Evolutionary conservation across 176 grass and related monocot species (phyloP).

Genomic region (Chloris gayana): DNA sequence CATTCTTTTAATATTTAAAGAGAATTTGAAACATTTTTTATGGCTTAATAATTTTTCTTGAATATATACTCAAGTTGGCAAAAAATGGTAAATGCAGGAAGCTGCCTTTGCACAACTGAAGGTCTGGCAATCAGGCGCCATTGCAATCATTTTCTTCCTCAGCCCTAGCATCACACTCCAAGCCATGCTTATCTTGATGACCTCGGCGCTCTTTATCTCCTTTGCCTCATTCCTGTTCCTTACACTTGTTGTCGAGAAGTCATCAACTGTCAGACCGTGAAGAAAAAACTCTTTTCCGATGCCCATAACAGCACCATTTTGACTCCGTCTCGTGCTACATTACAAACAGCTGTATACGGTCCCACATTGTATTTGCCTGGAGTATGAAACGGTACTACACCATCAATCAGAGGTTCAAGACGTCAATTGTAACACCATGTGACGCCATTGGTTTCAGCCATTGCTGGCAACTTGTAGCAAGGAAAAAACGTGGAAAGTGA

Average conservation of each 20-base stretch:
- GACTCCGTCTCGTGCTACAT: background rate
- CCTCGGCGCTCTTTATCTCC: slow-evolving; percentile 45
- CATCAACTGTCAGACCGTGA: slow-evolving; percentile 32
- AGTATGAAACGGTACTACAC: background rate
- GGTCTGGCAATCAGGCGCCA: slow-evolving; percentile 89
- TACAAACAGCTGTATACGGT: no score
- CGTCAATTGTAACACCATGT: background rate
- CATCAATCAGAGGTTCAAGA: background rate
- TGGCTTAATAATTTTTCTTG: background rate
- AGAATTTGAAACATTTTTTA: background rate
- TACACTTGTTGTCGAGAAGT: slow-evolving; percentile 52
- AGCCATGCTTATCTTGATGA: slow-evolving; percentile 74
- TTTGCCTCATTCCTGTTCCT: slow-evolving; percentile 67
- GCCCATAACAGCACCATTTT: background rate
- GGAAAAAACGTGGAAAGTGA: background rate
- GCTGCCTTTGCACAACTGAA: slow-evolving; percentile 91
- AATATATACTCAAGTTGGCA: slow-evolving; percentile 29
- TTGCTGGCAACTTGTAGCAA: slow-evolving; percentile 22
- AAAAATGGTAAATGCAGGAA: slow-evolving; percentile 65
- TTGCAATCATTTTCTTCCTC: slow-evolving; percentile 89
- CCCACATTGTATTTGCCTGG: no score
- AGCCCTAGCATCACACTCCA: slow-evolving; percentile 78
- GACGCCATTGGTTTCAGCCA: slow-evolving; percentile 1
- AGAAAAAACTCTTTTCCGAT: background rate
- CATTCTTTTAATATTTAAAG: background rate